These are phyloP conservation scores for Prorocentrum cordatum DNA, from an alignment of 169 alveolate genomes.

Conservation along the genomic window DNA sequence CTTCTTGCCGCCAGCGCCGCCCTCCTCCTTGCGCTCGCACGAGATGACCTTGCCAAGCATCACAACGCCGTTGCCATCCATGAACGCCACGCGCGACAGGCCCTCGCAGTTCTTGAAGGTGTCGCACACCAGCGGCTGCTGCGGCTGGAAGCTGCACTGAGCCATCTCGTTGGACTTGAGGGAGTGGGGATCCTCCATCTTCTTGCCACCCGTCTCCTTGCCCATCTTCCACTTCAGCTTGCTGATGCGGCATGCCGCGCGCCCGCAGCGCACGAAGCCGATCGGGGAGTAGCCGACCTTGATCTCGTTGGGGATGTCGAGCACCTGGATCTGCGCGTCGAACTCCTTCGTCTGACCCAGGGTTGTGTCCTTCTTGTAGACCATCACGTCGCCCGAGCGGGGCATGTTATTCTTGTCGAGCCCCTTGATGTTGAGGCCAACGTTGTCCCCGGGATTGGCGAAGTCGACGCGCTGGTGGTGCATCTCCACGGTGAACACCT, in stretches of 20 bases:
- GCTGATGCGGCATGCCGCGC: constrained; percentile 18
- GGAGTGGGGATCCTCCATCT: constrained; percentile 91
- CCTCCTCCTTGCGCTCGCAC: not conserved
- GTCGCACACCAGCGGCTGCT: constrained; percentile 92
- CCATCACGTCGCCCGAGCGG: constrained; percentile 88
- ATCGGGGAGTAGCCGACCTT: constrained; percentile 93
- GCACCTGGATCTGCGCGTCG: constrained; percentile 90
- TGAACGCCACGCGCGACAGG: constrained; percentile 23
- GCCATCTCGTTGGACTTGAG: constrained; percentile 94
- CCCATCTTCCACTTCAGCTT: constrained; percentile 80
- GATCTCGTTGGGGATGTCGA: constrained; percentile 94
- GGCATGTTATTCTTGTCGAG: constrained; percentile 89
- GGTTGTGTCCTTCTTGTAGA: constrained; percentile 91
- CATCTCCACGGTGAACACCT: constrained; percentile 94
- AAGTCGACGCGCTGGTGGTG: constrained; percentile 92
- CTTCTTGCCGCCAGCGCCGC: constrained; percentile 11
- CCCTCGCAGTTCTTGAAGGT: constrained; percentile 86
- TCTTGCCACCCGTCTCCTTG: constrained; percentile 92
- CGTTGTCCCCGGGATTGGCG: constrained; percentile 98
- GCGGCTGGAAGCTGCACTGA: constrained; percentile 87
- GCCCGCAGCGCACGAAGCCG: constrained; percentile 31
- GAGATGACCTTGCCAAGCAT: constrained; percentile 15
- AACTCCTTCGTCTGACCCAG: constrained; percentile 87
- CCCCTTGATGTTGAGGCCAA: constrained; percentile 93
- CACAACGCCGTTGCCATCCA: constrained; percentile 41